Evolutionary conservation across 192 early-diverging fungal genomes (phyloP), one percentile per base, ranked within the genome.

Genomic region (Martensiomyces pterosporus): DNA sequence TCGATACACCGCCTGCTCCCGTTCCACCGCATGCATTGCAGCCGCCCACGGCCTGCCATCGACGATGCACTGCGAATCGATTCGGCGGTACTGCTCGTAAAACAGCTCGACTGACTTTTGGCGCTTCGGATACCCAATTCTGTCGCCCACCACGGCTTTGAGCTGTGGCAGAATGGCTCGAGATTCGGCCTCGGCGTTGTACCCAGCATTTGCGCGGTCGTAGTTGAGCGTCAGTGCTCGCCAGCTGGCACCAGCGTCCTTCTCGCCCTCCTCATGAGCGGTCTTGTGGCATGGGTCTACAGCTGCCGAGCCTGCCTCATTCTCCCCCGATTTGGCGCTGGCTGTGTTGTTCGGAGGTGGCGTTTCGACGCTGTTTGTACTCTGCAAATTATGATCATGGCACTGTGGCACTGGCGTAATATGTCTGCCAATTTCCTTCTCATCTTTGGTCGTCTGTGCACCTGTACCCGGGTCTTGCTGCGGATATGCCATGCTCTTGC

Each of bases 161-260:
- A 58, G 60, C 45, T 54, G 51, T 21, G 60, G 55, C 26, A 27
- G 43, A 9, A 45, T 33, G 15, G 46, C 34, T 9, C 39, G 47
- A 4, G 15, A 21, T 46, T 61, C 59, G 24, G 54, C 49, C 14
- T 21, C 24, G 10, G 35, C 39, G 24, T 70, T 48, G 41, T 52
- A 70, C 18, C 43, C 67, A 12, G 60, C 55, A 14, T 48, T 36
- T 12, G 21, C 5, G 3, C 15, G 21, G 23, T 63, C 67, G 26
- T 70, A 59, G 47, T 70, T 70, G 24, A 70, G 34, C 24, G 59
- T 70, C n/a, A 53, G 42, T n/a, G 41, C 33, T 14, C 55, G 48
- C 60, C 67, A 70, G 26, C 50, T 44, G 13, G 26, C 53, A 8
- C 16, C 39, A 21, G 34, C 26, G 13, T 47, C 24, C 15, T n/a